phyloP scores from a whole-genome alignment of 2,329 filamentous ascomycete species.

The Botrytis fragariae region DNA sequence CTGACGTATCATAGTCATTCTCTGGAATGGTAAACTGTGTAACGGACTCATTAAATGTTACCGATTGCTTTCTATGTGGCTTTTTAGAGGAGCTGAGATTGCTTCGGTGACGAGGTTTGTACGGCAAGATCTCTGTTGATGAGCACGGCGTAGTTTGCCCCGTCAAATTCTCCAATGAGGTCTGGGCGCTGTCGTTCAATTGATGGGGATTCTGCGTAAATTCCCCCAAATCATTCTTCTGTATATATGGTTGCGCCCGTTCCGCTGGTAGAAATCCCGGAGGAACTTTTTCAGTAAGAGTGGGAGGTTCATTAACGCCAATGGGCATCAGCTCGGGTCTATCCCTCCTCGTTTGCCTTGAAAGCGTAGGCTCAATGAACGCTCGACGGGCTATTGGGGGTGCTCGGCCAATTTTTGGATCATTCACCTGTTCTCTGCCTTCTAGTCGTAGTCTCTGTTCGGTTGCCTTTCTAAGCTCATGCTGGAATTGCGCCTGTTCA shows the following conservation, averaged over 20 bases:
- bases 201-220: not conserved
- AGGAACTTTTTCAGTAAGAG: not conserved
- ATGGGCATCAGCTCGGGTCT: not conserved
- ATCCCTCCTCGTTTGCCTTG: too few species aligned
- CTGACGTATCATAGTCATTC: not conserved
- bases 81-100: not conserved
- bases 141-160: not conserved
- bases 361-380: not conserved
- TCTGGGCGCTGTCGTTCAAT: not conserved
- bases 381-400: slow-evolving; percentile 2
- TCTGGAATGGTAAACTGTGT: not conserved
- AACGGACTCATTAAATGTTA: not conserved
- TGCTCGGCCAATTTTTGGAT: slow-evolving; percentile 12
- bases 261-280: not conserved
- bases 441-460: not conserved
- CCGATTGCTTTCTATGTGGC: not conserved
- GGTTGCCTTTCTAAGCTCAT: not conserved
- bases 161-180: not conserved
- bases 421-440: slow-evolving; percentile 3
- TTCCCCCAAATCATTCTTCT: not conserved
- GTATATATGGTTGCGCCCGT: not conserved
- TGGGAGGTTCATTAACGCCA: not conserved
- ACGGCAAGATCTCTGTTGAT: not conserved
- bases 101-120: not conserved
- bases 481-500: not conserved